Conservation (phyloP, 2,329 filamentous ascomycete genomes). For the Tolypocladium cylindrosporum region DNA sequence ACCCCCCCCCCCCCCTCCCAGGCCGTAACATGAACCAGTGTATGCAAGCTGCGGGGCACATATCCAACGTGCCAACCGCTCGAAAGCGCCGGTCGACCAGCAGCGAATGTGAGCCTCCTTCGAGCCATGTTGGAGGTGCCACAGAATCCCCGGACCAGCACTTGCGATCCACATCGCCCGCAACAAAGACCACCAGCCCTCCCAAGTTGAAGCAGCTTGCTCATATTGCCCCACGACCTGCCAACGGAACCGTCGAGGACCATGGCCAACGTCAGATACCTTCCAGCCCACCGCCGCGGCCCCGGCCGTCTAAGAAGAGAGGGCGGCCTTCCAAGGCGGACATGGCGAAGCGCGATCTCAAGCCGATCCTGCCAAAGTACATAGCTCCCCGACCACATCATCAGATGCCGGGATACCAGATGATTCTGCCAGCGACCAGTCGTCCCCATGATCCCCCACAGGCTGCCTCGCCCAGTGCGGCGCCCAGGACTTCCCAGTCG, state of each 20-base stretch:
- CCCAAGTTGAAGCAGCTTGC: background rate
- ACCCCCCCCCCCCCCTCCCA: too few relatives aligned
- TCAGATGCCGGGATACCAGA: conserved; percentile 3
- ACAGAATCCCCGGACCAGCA: background rate
- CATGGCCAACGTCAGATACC: background rate
- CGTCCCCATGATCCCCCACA: background rate
- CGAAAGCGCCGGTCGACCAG: conserved; percentile 26
- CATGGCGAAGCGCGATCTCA: conserved; percentile 22
- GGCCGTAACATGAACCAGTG: conserved; percentile 39
- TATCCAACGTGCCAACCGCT: conserved; percentile 19
- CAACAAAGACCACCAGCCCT: background rate
- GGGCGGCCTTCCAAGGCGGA: conserved; percentile 36
- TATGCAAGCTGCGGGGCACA: conserved; percentile 26
- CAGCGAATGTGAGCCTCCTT: conserved; percentile 20
- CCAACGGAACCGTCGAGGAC: conserved; percentile 4
- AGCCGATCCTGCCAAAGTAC: conserved; percentile 20
- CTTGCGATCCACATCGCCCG: background rate
- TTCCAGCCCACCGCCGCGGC: background rate
- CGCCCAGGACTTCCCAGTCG: background rate
- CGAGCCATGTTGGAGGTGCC: background rate
- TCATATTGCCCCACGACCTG: conserved; percentile 15
- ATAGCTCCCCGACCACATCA: conserved; percentile 18
- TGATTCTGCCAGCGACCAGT: conserved; percentile 7
- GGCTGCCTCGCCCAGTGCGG: background rate
- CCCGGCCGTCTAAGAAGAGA: conserved; percentile 26